Evolutionary conservation across 2,329 filamentous ascomycete genomes (phyloP).

Genomic region (Fusarium domesticum): DNA sequence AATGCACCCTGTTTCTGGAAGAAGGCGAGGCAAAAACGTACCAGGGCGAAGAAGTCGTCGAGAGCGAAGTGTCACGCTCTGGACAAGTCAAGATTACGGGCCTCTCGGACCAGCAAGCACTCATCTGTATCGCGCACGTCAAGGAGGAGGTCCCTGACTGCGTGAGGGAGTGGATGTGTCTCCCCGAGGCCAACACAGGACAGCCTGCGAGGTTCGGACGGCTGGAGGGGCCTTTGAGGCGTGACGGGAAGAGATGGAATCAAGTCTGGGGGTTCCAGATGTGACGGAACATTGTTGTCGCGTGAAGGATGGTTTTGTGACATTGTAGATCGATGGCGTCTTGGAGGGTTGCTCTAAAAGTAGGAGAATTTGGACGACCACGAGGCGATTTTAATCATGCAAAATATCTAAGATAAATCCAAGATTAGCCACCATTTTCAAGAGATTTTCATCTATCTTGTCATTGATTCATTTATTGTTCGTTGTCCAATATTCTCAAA

Average conservation of each 20-base stretch:
- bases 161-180: conserved; percentile 79
- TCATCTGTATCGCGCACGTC: conserved; percentile 90
- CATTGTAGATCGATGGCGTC: too few species aligned
- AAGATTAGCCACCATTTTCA: not conserved
- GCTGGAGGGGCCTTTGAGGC: conserved; percentile 59
- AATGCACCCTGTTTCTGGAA: conserved; percentile 78
- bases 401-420: too few species aligned
- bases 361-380: too few species aligned
- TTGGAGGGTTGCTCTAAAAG: too few species aligned
- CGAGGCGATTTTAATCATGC: too few species aligned
- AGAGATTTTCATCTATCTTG: not conserved
- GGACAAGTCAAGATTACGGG: conserved; percentile 56
- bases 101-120: conserved; percentile 67
- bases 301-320: not conserved
- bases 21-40: conserved; percentile 53
- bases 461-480: not conserved
- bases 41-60: conserved; percentile 38
- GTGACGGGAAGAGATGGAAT: conserved; percentile 57
- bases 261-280: conserved; percentile 57
- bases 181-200: conserved; percentile 71
- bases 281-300: not conserved
- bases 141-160: conserved; percentile 85
- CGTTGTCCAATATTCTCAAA: not conserved
- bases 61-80: conserved; percentile 44
- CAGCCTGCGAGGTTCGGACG: conserved; percentile 60